Conservation (phyloP, 2,329 filamentous ascomycete genomes). For the Penicillium glabrum region DNA sequence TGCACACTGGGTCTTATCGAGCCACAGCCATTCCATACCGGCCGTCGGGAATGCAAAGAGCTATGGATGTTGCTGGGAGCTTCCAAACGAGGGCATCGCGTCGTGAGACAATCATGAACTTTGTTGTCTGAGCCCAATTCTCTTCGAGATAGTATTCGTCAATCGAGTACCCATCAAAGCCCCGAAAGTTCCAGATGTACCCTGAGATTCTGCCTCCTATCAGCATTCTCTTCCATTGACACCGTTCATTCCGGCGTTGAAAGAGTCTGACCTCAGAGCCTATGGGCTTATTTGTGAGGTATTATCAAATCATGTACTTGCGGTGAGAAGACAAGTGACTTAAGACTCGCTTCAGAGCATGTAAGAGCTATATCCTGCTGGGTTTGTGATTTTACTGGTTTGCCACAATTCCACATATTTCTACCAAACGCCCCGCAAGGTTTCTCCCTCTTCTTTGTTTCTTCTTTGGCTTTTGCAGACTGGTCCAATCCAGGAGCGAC, state of each 20-base stretch:
- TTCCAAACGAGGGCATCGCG: neutral
- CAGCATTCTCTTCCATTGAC: constrained; percentile 6
- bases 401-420: constrained; percentile 3
- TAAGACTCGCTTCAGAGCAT: constrained; percentile 6
- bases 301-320: constrained; percentile 9
- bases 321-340: constrained; percentile 2
- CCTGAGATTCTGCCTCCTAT: constrained; percentile 11
- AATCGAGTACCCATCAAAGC: constrained; percentile 2
- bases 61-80: constrained; percentile 15
- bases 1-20: constrained; percentile 11
- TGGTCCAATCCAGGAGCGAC: no score
- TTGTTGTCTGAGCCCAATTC: constrained; percentile 10
- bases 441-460: neutral
- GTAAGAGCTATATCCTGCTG: constrained; percentile 3
- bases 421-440: neutral
- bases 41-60: constrained; percentile 15
- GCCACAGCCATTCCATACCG: constrained; percentile 13
- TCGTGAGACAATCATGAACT: constrained; percentile 16
- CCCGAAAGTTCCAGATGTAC: constrained; percentile 9
- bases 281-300: neutral
- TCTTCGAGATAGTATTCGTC: constrained; percentile 18
- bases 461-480: neutral
- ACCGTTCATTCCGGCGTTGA: constrained; percentile 17
- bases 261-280: neutral
- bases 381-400: neutral